Evolutionary conservation across 768 basidiomycete genomes (phyloP), one percentile per base, ranked within the genome.

Genomic region (Kwoniella shandongensis): DNA sequence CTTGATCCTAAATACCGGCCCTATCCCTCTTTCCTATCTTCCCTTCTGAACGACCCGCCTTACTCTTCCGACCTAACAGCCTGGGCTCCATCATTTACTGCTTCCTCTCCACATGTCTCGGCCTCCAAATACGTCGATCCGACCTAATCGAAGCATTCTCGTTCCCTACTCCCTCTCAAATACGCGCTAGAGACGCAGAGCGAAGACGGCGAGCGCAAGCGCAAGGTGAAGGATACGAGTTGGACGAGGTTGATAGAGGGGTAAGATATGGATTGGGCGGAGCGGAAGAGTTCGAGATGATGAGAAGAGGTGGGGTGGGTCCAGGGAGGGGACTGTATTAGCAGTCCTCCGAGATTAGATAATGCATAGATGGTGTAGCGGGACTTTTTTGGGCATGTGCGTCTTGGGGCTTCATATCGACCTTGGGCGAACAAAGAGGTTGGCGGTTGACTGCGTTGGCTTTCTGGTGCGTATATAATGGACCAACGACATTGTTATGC

Each of bases 31-130:
- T n/a, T n/a, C n/a, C n/a, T n/a, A n/a, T n/a, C n/a, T n/a, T n/a
- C n/a, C n/a, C n/a, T n/a, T n/a, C n/a, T n/a, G n/a, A n/a, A n/a
- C n/a, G n/a, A n/a, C n/a, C n/a, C n/a, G n/a, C n/a, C n/a, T n/a
- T n/a, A n/a, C n/a, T n/a, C n/a, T n/a, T n/a, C n/a, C n/a, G n/a
- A n/a, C n/a, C n/a, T n/a, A 52, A 12, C 60, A 73, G 73, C 22
- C 57, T 70, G 29, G 47, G 52, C 44, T 64, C 66, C 6, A 59
- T 74, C 29, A 72, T 74, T 41, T 74, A 66, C 60, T 72, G 70
- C 56, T 72, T 74, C 59, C 66, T 74, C 20, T 74, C 73, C 2
- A 72, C 73, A 1, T 74, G 73, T 44, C 54, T 74, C 6, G 73
- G 73, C 22, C 29, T 72, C 35, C 57, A 62, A 17, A 63, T 66